phyloP scores from a whole-genome alignment of 1,284 basidiomycete genomes.

The Cryptococcus hybrid region DNA sequence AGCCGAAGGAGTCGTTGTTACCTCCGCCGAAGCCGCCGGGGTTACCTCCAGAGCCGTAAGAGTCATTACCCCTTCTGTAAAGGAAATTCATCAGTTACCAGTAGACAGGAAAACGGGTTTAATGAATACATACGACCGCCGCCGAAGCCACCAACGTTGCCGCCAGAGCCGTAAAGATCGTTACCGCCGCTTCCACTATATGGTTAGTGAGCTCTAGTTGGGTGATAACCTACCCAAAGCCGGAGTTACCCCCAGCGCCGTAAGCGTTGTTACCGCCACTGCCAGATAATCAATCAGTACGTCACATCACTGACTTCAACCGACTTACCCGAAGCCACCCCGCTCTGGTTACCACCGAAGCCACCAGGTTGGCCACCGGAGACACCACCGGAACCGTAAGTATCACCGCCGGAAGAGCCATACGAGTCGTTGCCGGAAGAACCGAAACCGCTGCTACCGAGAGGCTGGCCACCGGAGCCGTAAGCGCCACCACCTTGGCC shows the following conservation, averaged over 20 bases:
- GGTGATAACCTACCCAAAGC: background rate
- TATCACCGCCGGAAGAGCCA: conserved; percentile 4
- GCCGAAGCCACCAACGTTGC: background rate
- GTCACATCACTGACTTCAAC: background rate
- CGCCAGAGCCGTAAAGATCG: conserved; percentile 2
- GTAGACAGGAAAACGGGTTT: too few relatives aligned
- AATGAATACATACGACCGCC: background rate
- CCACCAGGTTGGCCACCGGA: background rate
- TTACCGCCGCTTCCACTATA: background rate
- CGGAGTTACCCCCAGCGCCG: background rate
- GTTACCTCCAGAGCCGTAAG: background rate
- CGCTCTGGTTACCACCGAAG: background rate
- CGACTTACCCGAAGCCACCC: background rate
- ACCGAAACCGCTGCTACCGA: background rate
- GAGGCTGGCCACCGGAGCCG: background rate
- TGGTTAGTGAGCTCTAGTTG: too few relatives aligned
- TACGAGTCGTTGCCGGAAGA: conserved; percentile 2
- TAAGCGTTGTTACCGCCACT: too few relatives aligned
- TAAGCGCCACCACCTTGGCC: background rate
- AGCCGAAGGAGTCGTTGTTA: too few relatives aligned
- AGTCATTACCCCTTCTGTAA: background rate
- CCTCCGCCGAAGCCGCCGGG: background rate
- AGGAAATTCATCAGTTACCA: too few relatives aligned
- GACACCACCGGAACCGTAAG: background rate
- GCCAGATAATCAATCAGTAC: background rate